Conservation (phyloP, 495 filamentous ascomycete species). For the Beverwykella pulmonaria region DNA sequence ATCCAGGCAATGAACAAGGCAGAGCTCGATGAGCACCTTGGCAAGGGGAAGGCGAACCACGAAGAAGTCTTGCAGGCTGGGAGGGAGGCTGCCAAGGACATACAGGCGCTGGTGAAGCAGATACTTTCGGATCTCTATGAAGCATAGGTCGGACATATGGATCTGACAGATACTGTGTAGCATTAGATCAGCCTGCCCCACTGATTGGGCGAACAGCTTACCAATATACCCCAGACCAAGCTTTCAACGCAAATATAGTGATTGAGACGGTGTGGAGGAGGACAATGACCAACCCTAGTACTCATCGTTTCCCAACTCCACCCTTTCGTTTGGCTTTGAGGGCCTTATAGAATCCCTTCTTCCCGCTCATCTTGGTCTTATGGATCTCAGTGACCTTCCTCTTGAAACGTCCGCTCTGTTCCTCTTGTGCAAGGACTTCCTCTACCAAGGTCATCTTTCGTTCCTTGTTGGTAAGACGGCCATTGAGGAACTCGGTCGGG, state of each 20-base stretch:
- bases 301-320: constrained; percentile 41
- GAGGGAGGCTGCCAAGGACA: constrained; percentile 62
- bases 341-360: constrained; percentile 70
- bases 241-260: not conserved
- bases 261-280: not conserved
- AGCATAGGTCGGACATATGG: not conserved
- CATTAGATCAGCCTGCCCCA: not conserved
- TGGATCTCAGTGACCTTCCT: constrained; percentile 73
- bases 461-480: constrained; percentile 80
- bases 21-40: constrained; percentile 60
- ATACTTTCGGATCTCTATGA: constrained; percentile 43
- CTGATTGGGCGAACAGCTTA: not conserved
- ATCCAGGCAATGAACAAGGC: constrained; percentile 47
- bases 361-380: constrained; percentile 67
- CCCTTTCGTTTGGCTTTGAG: constrained; percentile 61
- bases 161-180: not conserved
- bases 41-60: constrained; percentile 70
- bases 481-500: constrained; percentile 81
- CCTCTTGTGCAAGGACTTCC: constrained; percentile 72
- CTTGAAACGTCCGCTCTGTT: constrained; percentile 62
- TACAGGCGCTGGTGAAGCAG: constrained; percentile 57
- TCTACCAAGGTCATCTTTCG: constrained; percentile 89
- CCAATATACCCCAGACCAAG: not conserved
- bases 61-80: constrained; percentile 72
- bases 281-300: not conserved